Evolutionary conservation across 1,139 yeast species (phyloP).

Genomic region (Pichia sp.): DNA sequence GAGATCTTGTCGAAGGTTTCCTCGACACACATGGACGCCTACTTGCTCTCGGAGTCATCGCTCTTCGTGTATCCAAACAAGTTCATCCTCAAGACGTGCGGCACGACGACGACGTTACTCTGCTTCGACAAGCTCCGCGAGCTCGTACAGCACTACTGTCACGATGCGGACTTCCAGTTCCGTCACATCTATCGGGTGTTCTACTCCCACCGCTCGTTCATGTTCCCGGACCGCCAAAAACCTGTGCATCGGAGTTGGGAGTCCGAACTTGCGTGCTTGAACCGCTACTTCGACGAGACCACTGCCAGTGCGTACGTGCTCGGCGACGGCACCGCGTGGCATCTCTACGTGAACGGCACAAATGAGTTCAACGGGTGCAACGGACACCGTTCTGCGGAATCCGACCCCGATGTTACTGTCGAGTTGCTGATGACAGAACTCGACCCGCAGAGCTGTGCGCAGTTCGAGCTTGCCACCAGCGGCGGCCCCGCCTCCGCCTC

Average conservation of each 20-base stretch:
- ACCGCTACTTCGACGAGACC: conserved; percentile 58
- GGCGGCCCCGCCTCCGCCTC: conserved; percentile 30
- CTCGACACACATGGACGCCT: conserved; percentile 69
- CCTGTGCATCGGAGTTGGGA: conserved; percentile 84
- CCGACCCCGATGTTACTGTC: conserved; percentile 37
- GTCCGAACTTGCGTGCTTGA: conserved; percentile 68
- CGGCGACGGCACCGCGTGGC: conserved; percentile 80
- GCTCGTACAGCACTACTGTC: conserved; percentile 40
- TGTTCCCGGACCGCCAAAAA: conserved; percentile 86
- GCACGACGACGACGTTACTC: conserved; percentile 85
- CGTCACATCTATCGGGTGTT: conserved; percentile 60
- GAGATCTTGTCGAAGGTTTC: conserved; percentile 80
- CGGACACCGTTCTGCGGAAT: too few species aligned
- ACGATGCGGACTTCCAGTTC: conserved; percentile 22
- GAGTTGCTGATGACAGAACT: too few species aligned
- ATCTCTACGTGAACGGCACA: conserved; percentile 53
- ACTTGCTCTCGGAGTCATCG: conserved; percentile 83
- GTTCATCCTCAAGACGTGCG: conserved; percentile 87
- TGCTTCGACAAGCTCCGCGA: conserved; percentile 67
- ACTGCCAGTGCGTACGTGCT: conserved; percentile 63
- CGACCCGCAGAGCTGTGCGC: conserved; percentile 52
- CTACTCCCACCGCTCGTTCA: conserved; percentile 85
- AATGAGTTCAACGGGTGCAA: background rate
- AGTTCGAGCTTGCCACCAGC: conserved; percentile 40
- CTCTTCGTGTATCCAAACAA: conserved; percentile 86